Percentiles rank a stretch among this genome's conserved stretches.
Evolutionary conservation across 768 basidiomycete genomes (phyloP).

Genomic region (Amanita pseudoporphyria): DNA sequence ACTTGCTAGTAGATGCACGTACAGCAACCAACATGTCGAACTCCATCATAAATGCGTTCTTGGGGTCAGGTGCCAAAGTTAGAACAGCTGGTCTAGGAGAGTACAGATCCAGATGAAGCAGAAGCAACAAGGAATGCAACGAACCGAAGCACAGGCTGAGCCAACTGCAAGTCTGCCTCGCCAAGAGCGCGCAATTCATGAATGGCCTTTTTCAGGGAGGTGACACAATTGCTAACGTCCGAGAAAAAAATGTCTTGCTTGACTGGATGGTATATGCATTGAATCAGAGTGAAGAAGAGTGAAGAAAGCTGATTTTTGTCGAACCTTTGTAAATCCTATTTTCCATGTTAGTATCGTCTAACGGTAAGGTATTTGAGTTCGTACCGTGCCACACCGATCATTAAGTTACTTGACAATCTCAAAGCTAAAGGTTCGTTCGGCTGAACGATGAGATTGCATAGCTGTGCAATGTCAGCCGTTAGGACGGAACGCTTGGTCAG

Average conservation of each 20-base stretch:
- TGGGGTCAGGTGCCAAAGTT: conserved; percentile 44
- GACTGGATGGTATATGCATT: conserved; percentile 29
- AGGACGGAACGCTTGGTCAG: conserved; percentile 78
- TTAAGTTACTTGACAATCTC: conserved; percentile 77
- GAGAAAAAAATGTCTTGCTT: conserved; percentile 78
- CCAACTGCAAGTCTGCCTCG: conserved; percentile 59
- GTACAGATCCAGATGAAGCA: conserved; percentile 3
- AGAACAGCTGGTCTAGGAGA: conserved; percentile 37
- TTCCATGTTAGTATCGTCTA: background rate
- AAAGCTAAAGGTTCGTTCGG: conserved; percentile 84
- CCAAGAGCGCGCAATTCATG: conserved; percentile 45
- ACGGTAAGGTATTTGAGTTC: background rate
- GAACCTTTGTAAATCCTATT: conserved; percentile 35
- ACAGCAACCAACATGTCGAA: conserved; percentile 61
- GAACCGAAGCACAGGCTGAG: conserved; percentile 56
- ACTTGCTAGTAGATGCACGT: conserved; percentile 15
- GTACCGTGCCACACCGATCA: conserved; percentile 86
- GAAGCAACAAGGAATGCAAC: conserved; percentile 8
- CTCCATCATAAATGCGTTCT: conserved; percentile 38
- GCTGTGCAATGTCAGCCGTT: conserved; percentile 70
- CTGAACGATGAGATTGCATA: conserved; percentile 73
- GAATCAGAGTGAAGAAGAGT: background rate
- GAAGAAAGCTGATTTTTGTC: background rate
- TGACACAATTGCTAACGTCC: conserved; percentile 73
- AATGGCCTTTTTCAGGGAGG: conserved; percentile 69